Evolutionary conservation across 1,139 yeast species (phyloP), one percentile per base, ranked within the genome.

Genomic region (Kluyveromyces sp.): DNA sequence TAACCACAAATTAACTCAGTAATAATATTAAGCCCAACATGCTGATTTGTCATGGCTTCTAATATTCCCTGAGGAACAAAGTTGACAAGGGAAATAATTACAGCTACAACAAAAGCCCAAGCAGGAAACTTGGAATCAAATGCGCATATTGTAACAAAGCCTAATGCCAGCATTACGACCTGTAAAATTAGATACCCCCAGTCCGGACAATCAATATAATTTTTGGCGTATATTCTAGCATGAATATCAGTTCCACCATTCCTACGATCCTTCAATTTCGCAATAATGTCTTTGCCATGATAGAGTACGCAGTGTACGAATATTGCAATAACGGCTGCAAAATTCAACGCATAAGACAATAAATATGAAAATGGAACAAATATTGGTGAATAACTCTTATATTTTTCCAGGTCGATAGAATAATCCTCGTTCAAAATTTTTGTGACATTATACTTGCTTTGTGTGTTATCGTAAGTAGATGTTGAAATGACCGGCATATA

Each of bases 1-100:
- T 78, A 78, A 26, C 87, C 87, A 45, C 77, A 69, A 49, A 81
- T 73, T 54, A 81, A 66, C 59, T 81, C 84, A 37, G 77, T 79
- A 51, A 81, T 64, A 4, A 81, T 80, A 52, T 79, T 79, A 49
- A 79, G 68, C 32, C 81, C 80, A 50, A 79, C 67, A 27, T 69
- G 60, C 50, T 69, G 65, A 39, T 81, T 84, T 25, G 81, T 77
- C 33, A 76, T 71, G 5, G 83, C 71, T 54, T 71, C 77, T 37
- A 78, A 68, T 37, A 68, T 70, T 39, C 67, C 68, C 51, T 69
- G 66, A 47, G 75, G 86, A 65, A 80, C 69, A 59, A 79, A 68
- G 57, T 79, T 78, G 6, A 75, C 65, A 48, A 78, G 67, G 57
- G 77, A 77, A 48, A 79, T 68, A 29, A 71, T 81, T 45, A 81